A percentile compares a stretch with the other conserved stretches of the same genome.
phyloP scores from a whole-genome alignment of 768 basidiomycete species.

The Lyophyllum shimeji region DNA sequence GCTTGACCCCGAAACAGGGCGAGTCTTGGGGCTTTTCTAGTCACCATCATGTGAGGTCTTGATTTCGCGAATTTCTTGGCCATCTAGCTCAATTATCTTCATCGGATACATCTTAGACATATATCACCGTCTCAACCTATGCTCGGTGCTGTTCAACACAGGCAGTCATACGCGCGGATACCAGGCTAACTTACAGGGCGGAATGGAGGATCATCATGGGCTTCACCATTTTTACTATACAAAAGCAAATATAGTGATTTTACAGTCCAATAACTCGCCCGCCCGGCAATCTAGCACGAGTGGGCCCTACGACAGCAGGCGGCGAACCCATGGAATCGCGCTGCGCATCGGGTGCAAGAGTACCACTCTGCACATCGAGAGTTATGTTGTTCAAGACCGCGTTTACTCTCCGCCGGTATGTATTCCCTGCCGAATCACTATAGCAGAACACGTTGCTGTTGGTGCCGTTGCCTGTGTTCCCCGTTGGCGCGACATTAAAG shows the following conservation, averaged over 20 bases:
- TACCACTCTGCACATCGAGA: slow-evolving; percentile 8
- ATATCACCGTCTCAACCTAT: slow-evolving; percentile 10
- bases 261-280: too few species aligned
- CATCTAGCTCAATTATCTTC: slow-evolving; percentile 17
- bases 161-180: slow-evolving; percentile 8
- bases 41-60: neutral
- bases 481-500: slow-evolving; percentile 13
- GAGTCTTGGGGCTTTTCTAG: slow-evolving; percentile 86
- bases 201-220: slow-evolving; percentile 2
- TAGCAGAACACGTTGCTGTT: slow-evolving; percentile 69
- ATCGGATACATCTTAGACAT: slow-evolving; percentile 12
- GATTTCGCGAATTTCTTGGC: slow-evolving; percentile 20
- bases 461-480: slow-evolving; percentile 66
- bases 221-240: neutral
- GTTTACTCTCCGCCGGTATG: slow-evolving; percentile 35
- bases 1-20: slow-evolving; percentile 75
- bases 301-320: neutral
- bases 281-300: too few species aligned
- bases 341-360: neutral
- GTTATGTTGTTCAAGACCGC: slow-evolving; percentile 11
- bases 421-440: slow-evolving; percentile 56
- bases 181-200: slow-evolving; percentile 1
- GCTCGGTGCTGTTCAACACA: slow-evolving; percentile 17
- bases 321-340: neutral
- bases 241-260: neutral